Evolutionary conservation across 1,284 basidiomycete genomes (phyloP).

Genomic region (Cystobasidium sp.): DNA sequence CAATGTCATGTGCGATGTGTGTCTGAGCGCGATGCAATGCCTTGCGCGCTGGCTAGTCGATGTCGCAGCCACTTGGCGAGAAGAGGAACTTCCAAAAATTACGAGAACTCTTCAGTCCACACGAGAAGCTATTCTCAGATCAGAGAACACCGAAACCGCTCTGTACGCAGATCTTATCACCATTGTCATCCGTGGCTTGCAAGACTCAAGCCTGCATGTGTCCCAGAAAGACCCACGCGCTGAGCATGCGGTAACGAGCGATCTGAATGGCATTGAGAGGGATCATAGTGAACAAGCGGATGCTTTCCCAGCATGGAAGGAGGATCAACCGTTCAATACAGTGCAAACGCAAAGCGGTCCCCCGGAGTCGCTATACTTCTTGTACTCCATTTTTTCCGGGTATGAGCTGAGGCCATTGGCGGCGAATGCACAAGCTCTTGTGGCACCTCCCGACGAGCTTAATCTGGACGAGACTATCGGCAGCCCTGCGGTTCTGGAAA

Average conservation of each 20-base stretch:
- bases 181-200: conserved; percentile 2
- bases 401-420: conserved; percentile 89
- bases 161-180: neutral
- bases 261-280: conserved; percentile 18
- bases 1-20: neutral
- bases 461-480: conserved; percentile 76
- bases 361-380: conserved; percentile 86
- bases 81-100: neutral
- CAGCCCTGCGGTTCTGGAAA: neutral
- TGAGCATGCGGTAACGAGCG: neutral
- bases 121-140: neutral
- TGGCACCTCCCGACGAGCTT: conserved; percentile 79
- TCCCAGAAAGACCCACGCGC: neutral
- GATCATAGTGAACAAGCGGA: neutral
- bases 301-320: neutral
- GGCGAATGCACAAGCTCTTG: conserved; percentile 74
- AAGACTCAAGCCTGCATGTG: neutral
- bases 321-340: neutral
- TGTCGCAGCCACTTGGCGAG: neutral
- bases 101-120: neutral
- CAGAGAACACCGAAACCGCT: neutral
- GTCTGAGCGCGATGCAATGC: conserved; percentile 18
- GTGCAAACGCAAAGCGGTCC: conserved; percentile 35
- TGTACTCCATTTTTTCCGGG: conserved; percentile 76
- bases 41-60: conserved; percentile 18